A percentile compares a stretch with the other conserved stretches of the same genome.
Conservation (phyloP, 228 moss, liverwort and hornwort species). For the Sphagnum magellanicum region DNA sequence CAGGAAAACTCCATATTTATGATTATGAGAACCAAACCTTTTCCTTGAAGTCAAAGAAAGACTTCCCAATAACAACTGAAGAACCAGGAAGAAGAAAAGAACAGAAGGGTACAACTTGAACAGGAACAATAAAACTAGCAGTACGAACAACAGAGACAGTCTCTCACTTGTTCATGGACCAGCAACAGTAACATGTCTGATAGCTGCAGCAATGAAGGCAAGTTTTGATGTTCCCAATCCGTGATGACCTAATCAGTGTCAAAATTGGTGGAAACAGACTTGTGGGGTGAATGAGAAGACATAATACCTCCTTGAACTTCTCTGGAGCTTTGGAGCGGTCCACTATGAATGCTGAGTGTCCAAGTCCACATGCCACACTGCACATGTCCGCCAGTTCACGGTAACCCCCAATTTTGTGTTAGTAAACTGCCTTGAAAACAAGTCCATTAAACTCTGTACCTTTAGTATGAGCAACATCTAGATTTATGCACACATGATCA, state of each 20-base stretch:
- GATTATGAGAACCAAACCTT: no score
- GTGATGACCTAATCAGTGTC: not conserved
- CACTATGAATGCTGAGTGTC: slow-evolving; percentile 68
- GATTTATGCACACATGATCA: not conserved
- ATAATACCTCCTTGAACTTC: slow-evolving; percentile 32
- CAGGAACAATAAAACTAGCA: no score
- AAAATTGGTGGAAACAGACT: not conserved
- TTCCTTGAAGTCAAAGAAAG: no score
- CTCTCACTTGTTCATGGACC: no score
- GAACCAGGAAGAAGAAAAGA: slow-evolving; percentile 1
- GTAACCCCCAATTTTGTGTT: not conserved
- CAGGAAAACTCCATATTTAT: not conserved
- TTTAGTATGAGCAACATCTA: not conserved
- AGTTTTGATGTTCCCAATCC: not conserved
- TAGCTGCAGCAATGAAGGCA: no score
- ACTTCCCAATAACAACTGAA: no score
- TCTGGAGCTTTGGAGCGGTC: slow-evolving; percentile 51
- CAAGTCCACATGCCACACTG: slow-evolving; percentile 89
- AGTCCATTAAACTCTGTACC: not conserved
- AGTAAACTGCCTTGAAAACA: not conserved
- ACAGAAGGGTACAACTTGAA: not conserved
- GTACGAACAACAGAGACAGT: no score
- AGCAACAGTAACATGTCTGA: no score
- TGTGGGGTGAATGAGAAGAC: not conserved
- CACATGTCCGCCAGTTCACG: not conserved